Evolutionary conservation across 2,329 filamentous ascomycete species (phyloP).

Genomic region (Fusarium brachygibbosum): DNA sequence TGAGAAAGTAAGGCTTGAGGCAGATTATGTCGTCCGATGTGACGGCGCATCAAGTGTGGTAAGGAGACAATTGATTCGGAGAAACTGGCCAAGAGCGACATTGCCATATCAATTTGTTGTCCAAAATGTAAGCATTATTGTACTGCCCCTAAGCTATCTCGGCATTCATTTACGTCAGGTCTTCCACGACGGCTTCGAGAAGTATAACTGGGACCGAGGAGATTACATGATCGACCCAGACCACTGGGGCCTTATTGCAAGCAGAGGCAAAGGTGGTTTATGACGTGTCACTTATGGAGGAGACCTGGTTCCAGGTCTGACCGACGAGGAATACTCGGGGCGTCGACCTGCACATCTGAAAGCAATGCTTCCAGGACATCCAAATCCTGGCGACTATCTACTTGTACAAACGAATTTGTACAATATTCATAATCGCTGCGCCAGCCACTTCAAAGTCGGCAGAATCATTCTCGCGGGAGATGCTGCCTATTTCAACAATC

Average conservation of each 20-base stretch:
- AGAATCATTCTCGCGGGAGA: background rate
- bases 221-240: conserved; percentile 12
- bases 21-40: conserved; percentile 16
- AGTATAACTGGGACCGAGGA: conserved; percentile 2
- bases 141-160: fast-evolving
- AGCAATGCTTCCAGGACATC: conserved; percentile 12
- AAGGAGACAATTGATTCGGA: background rate
- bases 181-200: conserved; percentile 15
- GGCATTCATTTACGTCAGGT: background rate
- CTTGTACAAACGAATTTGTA: conserved; percentile 7
- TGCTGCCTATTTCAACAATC: conserved; percentile 14
- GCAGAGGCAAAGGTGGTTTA: background rate
- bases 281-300: conserved; percentile 19
- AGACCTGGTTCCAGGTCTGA: background rate
- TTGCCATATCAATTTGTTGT: conserved; percentile 8
- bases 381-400: background rate
- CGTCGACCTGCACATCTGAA: conserved; percentile 10
- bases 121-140: background rate
- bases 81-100: conserved; percentile 6
- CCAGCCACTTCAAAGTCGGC: background rate
- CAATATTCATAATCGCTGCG: conserved; percentile 20
- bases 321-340: background rate
- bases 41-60: conserved; percentile 10
- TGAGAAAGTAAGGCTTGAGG: background rate
- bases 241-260: conserved; percentile 12